Percentiles rank a stretch among this genome's conserved stretches.
phyloP scores from a whole-genome alignment of 805 yeast species.

The Myxozyma mucilagina region DNA sequence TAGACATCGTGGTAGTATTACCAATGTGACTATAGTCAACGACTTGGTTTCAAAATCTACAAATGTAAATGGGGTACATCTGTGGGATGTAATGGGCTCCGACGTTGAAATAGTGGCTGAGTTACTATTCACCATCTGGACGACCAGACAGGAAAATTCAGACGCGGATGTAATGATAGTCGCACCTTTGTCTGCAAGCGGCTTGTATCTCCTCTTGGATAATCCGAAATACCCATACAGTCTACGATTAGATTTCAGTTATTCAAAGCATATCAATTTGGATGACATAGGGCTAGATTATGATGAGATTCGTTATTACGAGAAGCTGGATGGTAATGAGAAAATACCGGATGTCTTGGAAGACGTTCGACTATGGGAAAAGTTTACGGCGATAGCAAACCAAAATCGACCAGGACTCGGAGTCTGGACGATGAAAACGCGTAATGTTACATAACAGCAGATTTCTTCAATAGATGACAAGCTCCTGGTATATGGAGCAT shows the following conservation, averaged over 20 bases:
- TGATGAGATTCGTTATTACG: constrained; percentile 9
- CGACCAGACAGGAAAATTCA: constrained; percentile 2
- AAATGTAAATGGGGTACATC: constrained; percentile 25
- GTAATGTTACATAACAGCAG: neutral
- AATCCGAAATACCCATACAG: constrained; percentile 1
- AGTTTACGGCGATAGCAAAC: neutral
- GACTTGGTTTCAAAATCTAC: neutral
- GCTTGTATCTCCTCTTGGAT: constrained; percentile 11
- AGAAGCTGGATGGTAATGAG: neutral
- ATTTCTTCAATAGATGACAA: too few relatives aligned
- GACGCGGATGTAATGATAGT: constrained; percentile 37
- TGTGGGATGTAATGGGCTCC: constrained; percentile 55
- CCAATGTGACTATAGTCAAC: constrained; percentile 14
- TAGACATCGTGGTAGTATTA: constrained; percentile 31
- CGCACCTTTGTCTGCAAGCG: constrained; percentile 34
- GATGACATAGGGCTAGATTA: constrained; percentile 27
- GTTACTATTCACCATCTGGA: constrained; percentile 31
- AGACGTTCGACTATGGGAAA: constrained; percentile 3
- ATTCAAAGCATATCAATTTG: constrained; percentile 25
- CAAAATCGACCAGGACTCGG: constrained; percentile 32
- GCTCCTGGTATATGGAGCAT: too few relatives aligned
- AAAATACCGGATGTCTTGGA: too few relatives aligned
- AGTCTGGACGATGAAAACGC: constrained; percentile 20
- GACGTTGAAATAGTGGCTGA: constrained; percentile 37
- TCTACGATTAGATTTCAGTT: constrained; percentile 17